Evolutionary conservation across 2,329 filamentous ascomycete species (phyloP), one percentile per base, ranked within the genome.

Genomic region (Microcera coccophila): DNA sequence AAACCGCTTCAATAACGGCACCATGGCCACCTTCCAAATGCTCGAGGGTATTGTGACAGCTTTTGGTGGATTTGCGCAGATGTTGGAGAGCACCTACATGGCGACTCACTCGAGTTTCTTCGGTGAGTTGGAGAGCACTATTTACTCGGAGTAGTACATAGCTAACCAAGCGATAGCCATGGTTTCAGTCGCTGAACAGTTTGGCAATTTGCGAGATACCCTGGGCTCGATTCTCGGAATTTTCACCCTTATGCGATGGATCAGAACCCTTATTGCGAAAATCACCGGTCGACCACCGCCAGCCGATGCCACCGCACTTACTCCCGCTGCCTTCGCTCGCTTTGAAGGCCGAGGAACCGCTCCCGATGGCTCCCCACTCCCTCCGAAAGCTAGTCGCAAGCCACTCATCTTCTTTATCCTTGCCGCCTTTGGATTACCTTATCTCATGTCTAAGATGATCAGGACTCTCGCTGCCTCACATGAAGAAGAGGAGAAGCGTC

Each of bases 81-180:
- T 98, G 93, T 77, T 98, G 20, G 93, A 98, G 70, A 97, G 93
- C 73, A 97, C 93, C 10, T 98, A 96, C 60, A 98, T 98, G 94
- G 93, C 94, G 21, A 98, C 93, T 1, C 93, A 98, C 68, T 96
- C 90, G 5, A 95, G 89, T 41, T 98, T 98, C 68, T 98, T 97
- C 61, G 90, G 90, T 95, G 78, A 59, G 85, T 54, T 14, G 15
- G 19, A 5, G 5, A 17, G 2, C 2, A 20, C 19, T 1, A 31
- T 21, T 11, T 12, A 4, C 2, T 18, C 16, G 9, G 22, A 16
- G 24, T 10, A 11, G 2, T 19, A 14, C 2, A n/a, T 17, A 11
- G 28, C 12, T 18, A 31, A 7, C 37, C 38, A 17, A 50, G 54
- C 49, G 15, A 50, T 22, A 93, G 93, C 93, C 42, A 97, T 98